Base-by-base conservation (phyloP, 129 eudicot species). In the Saussurea involucrata region DNA sequence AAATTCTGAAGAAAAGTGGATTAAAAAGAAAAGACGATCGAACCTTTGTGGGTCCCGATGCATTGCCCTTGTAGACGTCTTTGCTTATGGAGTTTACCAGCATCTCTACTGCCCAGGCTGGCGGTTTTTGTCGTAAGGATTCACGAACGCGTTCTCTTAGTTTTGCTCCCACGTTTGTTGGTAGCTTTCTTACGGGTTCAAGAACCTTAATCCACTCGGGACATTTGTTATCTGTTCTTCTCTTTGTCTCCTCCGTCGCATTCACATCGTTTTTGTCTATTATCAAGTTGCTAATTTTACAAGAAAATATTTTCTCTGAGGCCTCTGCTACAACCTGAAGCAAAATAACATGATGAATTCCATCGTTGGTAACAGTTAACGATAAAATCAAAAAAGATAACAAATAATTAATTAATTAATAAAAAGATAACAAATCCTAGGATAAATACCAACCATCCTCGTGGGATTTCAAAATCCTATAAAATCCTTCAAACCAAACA, bases 31-130 rank as follows among this genome's bases (percentile, higher is more conserved):
- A n/a, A n/a, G n/a, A n/a, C n/a, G n/a, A n/a, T n/a, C 70, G 5
- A 58, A 95, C 99, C 99, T 95, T 95, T 1, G 99, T 95, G 66
- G 99, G 99, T 18, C 99, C 99, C 3, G 99, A 93, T 34, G 99
- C 99, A 87, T 95, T 95, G 44, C 99, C 97, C 87, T 90, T 95
- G 84, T 95, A 95, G 40, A 95, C 93, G 68, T 85, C 96, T 71
- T 88, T 95, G 79, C 97, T 92, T 28, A 95, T 95, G 10, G 99
- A 92, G 72, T 88, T 87, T 49, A 80, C 83, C 90, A 95, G 68
- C 78, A 57, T 87, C 83, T 80, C 72, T 66, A 60, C 86, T 4
- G 99, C 99, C 99, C 99, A 95, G 57, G 83, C 91, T 6, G 99
- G 99, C 25, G 99, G 99, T 63, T 86, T 77, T 82, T 71, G 84